These are phyloP conservation scores for Mycena latifolia DNA, from an alignment of 768 basidiomycete species.

Conservation along the genomic window DNA sequence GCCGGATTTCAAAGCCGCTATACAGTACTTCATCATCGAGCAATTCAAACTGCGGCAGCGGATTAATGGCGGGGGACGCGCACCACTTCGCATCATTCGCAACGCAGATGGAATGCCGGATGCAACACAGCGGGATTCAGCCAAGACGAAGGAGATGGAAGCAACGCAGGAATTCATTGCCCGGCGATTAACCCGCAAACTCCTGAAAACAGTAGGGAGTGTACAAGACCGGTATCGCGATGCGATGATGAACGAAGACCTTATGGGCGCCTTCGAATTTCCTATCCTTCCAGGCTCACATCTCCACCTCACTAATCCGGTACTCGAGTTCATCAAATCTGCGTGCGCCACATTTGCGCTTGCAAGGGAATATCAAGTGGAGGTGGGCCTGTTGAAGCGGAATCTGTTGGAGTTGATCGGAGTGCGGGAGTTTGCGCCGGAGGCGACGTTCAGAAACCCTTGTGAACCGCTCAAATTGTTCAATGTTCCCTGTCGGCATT, in stretches of 20 bases:
- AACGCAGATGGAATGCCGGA: slow-evolving; percentile 70
- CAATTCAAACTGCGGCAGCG: slow-evolving; percentile 82
- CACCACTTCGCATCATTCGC: slow-evolving; percentile 76
- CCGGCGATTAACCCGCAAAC: slow-evolving; percentile 82
- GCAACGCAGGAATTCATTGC: slow-evolving; percentile 81
- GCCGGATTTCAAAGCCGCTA: slow-evolving; percentile 74
- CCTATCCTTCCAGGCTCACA: slow-evolving; percentile 91
- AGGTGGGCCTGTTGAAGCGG: slow-evolving; percentile 90
- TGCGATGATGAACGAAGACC: slow-evolving; percentile 66
- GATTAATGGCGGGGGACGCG: slow-evolving; percentile 68
- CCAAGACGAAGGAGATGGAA: slow-evolving; percentile 78
- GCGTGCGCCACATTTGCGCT: slow-evolving; percentile 85
- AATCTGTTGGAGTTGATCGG: slow-evolving; percentile 91
- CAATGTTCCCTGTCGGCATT: slow-evolving; percentile 90
- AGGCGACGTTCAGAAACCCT: slow-evolving; percentile 91
- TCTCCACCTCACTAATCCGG: slow-evolving; percentile 81
- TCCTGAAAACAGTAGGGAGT: slow-evolving; percentile 77
- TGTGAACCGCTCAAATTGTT: slow-evolving; percentile 89
- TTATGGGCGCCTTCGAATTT: slow-evolving; percentile 75
- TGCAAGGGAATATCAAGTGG: slow-evolving; percentile 84
- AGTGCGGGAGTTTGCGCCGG: slow-evolving; percentile 86
- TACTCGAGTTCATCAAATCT: slow-evolving; percentile 92
- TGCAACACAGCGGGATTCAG: slow-evolving; percentile 72
- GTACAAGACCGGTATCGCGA: slow-evolving; percentile 73
- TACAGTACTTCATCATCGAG: slow-evolving; percentile 89